Base-by-base conservation (phyloP, 768 basidiomycete species). In the Auricularia sp. region DNA sequence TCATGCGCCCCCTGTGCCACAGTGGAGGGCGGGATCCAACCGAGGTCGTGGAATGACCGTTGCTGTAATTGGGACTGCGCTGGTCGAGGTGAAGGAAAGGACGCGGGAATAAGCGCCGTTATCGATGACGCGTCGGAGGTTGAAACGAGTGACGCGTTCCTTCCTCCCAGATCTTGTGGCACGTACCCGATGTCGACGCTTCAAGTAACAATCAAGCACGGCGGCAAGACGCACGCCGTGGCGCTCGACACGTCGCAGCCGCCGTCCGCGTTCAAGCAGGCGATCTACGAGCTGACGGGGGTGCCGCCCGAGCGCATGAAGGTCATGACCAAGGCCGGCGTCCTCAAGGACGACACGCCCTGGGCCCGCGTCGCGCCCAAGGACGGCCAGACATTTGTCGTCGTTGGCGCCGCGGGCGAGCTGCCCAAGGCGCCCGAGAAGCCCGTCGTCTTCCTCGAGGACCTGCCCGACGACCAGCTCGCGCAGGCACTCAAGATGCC, bases 251-350 rank as follows among this genome's bases (percentile, higher is more conserved):
- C 85, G 16, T 84, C 87, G 77, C 79, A 83, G 4, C 83, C 90
- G 1, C 84, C 87, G 2, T 71, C 78, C 16, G 83, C 76, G 14
- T 95, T 98, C 82, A 98, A 97, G 74, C 84, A 92, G 66, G 79
- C 84, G 3, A 80, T 98, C 39, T 90, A 90, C 71, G 82, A 87
- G 53, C 77, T 80, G 58, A 98, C 94, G 0, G 93, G 93, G 7
- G 88, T 98, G 2, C 93, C 91, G 3, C 75, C 84, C 42, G 93
- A 96, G 72, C 82, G 94, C 60, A 95, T 97, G 92, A 99, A 98
- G 77, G 88, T 98, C 68, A 94, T 97, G 90, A 82, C 95, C 73
- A 98, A 97, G 73, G 90, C 90, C 63, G 90, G 89, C 43, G 81
- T 93, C 63, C 83, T 97, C 70, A 96, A 95, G 91, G 93, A 97